phyloP scores from a whole-genome alignment of 148 eudicot genomes.

The Pouteria glomerata region DNA sequence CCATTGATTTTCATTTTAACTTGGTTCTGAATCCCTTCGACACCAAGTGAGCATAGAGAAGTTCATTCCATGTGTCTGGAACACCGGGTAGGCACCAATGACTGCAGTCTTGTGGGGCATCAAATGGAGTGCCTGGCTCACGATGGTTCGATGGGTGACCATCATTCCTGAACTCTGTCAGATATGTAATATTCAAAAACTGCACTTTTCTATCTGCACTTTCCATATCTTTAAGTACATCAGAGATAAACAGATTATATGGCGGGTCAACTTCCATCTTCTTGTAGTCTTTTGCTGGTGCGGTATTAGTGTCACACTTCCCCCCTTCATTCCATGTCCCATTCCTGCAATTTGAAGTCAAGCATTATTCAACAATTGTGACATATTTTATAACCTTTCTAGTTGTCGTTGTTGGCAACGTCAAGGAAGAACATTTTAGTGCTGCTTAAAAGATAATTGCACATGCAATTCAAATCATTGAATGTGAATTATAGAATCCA shows the following conservation, averaged over 20 bases:
- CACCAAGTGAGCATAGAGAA: slow-evolving; percentile 48
- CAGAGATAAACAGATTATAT: slow-evolving; percentile 33
- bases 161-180: slow-evolving; percentile 50
- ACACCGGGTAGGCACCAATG: slow-evolving; percentile 86
- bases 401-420: neutral
- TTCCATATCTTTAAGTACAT: slow-evolving; percentile 35
- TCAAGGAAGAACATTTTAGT: neutral
- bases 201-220: slow-evolving; percentile 21
- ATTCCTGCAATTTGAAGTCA: slow-evolving; percentile 35
- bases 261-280: slow-evolving; percentile 37
- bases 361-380: neutral
- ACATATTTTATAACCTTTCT: neutral
- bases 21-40: slow-evolving; percentile 35
- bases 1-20: slow-evolving; percentile 1
- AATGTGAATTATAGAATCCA: too few relatives aligned
- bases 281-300: slow-evolving; percentile 43
- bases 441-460: neutral
- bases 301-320: slow-evolving; percentile 35
- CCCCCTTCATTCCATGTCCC: slow-evolving; percentile 64
- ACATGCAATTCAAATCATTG: too few relatives aligned
- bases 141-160: slow-evolving; percentile 67
- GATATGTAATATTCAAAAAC: slow-evolving; percentile 44
- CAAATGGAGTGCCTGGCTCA: slow-evolving; percentile 43
- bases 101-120: slow-evolving; percentile 66
- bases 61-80: slow-evolving; percentile 80